phyloP scores from a whole-genome alignment of 345 rosid genomes.

The Arabidopsis arenosa region DNA sequence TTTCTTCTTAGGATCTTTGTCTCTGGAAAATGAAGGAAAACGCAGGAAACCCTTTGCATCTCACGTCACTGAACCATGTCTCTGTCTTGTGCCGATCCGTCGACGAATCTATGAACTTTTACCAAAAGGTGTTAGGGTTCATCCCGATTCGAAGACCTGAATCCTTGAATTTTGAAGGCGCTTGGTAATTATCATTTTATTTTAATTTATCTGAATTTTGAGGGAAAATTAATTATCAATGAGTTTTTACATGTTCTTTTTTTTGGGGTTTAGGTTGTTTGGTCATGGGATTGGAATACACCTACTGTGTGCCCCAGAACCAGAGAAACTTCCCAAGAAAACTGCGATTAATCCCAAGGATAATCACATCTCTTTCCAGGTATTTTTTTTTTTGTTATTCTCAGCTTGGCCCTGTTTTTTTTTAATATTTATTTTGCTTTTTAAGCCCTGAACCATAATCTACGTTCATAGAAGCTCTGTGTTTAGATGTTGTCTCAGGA shows the following conservation, averaged over 20 bases:
- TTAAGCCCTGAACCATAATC: neutral
- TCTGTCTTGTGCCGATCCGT: conserved; percentile 72
- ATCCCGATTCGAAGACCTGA: conserved; percentile 68
- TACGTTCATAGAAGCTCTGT: conserved; percentile 14
- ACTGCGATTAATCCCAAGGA: conserved; percentile 63
- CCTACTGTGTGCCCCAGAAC: conserved; percentile 61
- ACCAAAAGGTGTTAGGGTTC: conserved; percentile 75
- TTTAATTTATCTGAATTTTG: neutral
- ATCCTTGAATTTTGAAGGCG: conserved; percentile 72
- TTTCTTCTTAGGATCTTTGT: neutral
- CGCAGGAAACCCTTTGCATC: conserved; percentile 60
- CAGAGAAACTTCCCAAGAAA: conserved; percentile 57
- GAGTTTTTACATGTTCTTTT: conserved; percentile 3
- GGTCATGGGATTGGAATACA: conserved; percentile 76
- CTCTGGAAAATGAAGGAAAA: conserved; percentile 37
- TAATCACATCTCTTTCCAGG: conserved; percentile 85
- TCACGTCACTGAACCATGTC: conserved; percentile 76
- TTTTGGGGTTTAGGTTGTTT: conserved; percentile 57
- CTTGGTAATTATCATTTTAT: conserved; percentile 56
- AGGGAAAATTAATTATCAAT: neutral
- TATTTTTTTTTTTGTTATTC: conserved; percentile 19
- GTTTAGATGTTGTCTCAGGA: neutral
- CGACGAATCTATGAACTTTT: conserved; percentile 64
- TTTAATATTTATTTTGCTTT: neutral
- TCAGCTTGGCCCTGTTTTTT: neutral